Evolutionary conservation across 164 flowering plant species (phyloP).

Genomic region (Nymphaea colorata): DNA sequence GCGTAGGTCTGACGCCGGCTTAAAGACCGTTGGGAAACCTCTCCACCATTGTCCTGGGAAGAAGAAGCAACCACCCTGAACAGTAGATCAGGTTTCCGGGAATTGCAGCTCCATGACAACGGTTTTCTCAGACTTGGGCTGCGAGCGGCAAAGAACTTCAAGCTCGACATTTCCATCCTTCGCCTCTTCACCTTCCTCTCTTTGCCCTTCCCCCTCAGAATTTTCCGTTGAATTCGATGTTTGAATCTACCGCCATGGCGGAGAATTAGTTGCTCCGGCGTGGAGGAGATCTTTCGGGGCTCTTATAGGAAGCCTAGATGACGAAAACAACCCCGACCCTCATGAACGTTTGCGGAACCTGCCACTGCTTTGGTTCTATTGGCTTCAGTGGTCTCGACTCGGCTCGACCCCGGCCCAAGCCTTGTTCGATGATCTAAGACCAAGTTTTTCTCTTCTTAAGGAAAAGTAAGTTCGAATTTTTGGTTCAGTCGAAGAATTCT

Average conservation of each 20-base stretch:
- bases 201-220: not conserved
- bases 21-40: constrained; percentile 24
- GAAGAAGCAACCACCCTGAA: constrained; percentile 38
- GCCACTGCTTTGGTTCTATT: not conserved
- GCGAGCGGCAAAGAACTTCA: constrained; percentile 26
- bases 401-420: not conserved
- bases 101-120: constrained; percentile 5
- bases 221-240: not conserved
- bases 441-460: no score
- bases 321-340: not conserved
- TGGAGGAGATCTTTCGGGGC: not conserved
- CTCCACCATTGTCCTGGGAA: constrained; percentile 21
- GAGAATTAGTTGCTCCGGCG: not conserved
- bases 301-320: not conserved
- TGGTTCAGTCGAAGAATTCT: no score
- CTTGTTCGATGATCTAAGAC: not conserved
- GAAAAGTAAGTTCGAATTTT: no score
- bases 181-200: not conserved
- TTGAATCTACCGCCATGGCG: not conserved
- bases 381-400: not conserved
- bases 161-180: constrained; percentile 37
- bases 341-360: not conserved
- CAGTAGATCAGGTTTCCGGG: constrained; percentile 1
- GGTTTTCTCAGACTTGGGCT: constrained; percentile 12
- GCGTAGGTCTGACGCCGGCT: constrained; percentile 76